Evolutionary conservation across 2,329 filamentous ascomycete genomes (phyloP), one percentile per base, ranked within the genome.

Genomic region (Pseudophaeomoniella oleicola): DNA sequence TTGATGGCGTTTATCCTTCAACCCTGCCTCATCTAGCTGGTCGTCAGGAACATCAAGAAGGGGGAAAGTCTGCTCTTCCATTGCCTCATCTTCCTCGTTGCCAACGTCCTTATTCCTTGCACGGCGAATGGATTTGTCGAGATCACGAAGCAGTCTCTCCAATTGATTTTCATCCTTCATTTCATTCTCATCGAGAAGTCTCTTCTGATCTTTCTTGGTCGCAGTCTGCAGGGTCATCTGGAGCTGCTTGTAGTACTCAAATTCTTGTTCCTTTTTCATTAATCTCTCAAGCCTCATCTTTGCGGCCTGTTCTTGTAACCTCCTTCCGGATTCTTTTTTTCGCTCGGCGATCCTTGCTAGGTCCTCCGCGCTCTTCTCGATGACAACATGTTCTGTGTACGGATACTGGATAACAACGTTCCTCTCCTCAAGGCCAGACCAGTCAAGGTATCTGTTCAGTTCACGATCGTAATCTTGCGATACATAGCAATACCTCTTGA

Each of bases 281-380:
- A 98, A 67, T 50, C 93, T 93, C 45, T 98, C 90, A 1, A 98
- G 64, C 5, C 90, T 79, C 85, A 94, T 94, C 59, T 94, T 96
- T 6, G 88, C 88, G 0, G 90, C 90, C 58, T 98, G 90, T 50
- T 94, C 86, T 56, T 98, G 90, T 16, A 98, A 55, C 32, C 92
- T 71, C 44, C 90, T 71, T 0, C 90, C 90, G 47, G 85, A 90
- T 59, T 98, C 90, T 56, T 92, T 93, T 53, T 93, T 85, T 54
- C 88, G 81, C 64, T 98, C 90, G 9, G 88, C 86, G 44, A 92
- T 84, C 30, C 77, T 72, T 2, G 83, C 85, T 12, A 98, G 70
- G 56, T 98, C 90, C 55, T 96, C 90, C 52, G 93, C 84, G 2
- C 81, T 90, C 63, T 98, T 98, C 54, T 94, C 83, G 0, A 87